phyloP scores from a whole-genome alignment of 2,329 filamentous ascomycete species.

The Aspergillus pseudoviridinutans region DNA sequence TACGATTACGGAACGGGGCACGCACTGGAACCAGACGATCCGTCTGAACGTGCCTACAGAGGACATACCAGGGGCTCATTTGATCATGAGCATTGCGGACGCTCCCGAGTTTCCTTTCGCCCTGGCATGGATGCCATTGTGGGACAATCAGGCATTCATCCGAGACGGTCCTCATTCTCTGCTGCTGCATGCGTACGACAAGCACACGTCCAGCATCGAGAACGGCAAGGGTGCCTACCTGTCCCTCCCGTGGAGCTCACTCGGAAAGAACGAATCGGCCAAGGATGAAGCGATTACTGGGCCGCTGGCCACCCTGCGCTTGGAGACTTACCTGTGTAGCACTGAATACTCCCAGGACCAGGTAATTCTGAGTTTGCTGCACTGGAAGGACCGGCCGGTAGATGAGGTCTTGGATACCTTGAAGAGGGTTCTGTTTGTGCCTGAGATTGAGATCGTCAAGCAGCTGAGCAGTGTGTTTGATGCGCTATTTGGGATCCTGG shows the following conservation, averaged over 20 bases:
- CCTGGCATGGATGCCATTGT: conserved; percentile 86
- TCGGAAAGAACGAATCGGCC: conserved; percentile 61
- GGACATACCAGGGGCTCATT: conserved; percentile 76
- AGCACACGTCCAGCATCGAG: conserved; percentile 71
- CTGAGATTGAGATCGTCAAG: conserved; percentile 97
- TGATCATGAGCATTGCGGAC: conserved; percentile 87
- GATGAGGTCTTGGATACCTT: conserved; percentile 70
- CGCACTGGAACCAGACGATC: conserved; percentile 84
- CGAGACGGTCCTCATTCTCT: conserved; percentile 78
- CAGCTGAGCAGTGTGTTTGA: conserved; percentile 85
- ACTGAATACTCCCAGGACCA: conserved; percentile 93
- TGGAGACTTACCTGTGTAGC: conserved; percentile 88
- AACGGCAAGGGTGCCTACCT: conserved; percentile 82
- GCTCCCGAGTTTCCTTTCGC: conserved; percentile 85
- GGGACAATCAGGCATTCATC: conserved; percentile 87
- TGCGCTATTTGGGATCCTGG: conserved; percentile 83
- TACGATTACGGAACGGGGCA: conserved; percentile 70
- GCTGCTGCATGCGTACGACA: conserved; percentile 85
- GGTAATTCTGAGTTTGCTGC: conserved; percentile 74
- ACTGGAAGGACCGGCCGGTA: conserved; percentile 74
- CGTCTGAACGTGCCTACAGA: conserved; percentile 72
- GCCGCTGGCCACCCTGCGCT: conserved; percentile 70
- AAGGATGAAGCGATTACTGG: conserved; percentile 72
- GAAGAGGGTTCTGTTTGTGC: conserved; percentile 83
- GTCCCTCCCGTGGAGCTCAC: conserved; percentile 72